These are phyloP conservation scores for Entophlyctis luteolus DNA, from an alignment of 192 early-diverging fungal species.

Conservation along the genomic window DNA sequence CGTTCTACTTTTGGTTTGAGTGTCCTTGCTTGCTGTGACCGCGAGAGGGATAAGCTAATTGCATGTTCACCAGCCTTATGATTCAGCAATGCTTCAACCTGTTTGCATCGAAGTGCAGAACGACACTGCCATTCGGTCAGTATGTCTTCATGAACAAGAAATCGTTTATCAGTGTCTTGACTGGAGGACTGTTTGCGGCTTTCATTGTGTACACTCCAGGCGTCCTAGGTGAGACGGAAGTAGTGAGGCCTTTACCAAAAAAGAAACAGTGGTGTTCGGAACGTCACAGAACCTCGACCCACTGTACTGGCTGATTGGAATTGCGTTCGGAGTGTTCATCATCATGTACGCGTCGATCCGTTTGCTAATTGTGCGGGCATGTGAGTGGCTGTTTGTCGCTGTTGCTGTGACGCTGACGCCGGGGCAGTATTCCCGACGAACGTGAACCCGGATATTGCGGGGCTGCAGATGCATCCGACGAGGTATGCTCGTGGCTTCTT, in stretches of 20 bases:
- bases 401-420: neutral
- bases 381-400: conserved; percentile 33
- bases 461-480: conserved; percentile 82
- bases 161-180: conserved; percentile 67
- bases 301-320: conserved; percentile 77
- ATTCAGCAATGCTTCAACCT: conserved; percentile 91
- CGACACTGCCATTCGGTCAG: conserved; percentile 65
- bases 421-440: conserved; percentile 54
- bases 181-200: conserved; percentile 62
- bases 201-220: conserved; percentile 83
- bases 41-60: neutral
- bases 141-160: conserved; percentile 53
- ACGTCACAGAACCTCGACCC: conserved; percentile 64
- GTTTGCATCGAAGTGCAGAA: conserved; percentile 83
- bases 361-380: conserved; percentile 55
- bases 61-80: conserved; percentile 49
- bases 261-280: conserved; percentile 47
- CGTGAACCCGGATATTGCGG: conserved; percentile 72
- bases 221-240: conserved; percentile 47
- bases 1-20: conserved; percentile 54
- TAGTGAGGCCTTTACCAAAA: conserved; percentile 19
- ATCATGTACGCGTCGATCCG: conserved; percentile 71
- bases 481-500: conserved; percentile 44
- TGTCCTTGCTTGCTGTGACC: neutral
- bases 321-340: conserved; percentile 78